A percentile compares a stretch with the other conserved stretches of the same genome.
Conservation (phyloP, 306 rosid genomes). For the Albizia julibrissin region DNA sequence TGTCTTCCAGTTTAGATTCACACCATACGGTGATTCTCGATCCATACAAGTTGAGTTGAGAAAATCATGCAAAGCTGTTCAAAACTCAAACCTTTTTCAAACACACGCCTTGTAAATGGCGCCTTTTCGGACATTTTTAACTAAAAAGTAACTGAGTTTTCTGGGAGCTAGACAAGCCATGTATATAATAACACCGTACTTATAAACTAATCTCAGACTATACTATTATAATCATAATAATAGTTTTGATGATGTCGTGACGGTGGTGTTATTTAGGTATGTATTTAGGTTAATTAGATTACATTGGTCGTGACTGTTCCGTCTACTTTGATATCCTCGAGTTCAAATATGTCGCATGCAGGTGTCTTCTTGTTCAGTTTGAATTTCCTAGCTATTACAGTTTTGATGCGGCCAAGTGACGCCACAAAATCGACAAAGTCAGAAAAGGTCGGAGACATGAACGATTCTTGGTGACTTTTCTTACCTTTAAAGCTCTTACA, state of each 20-base stretch:
- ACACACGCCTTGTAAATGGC: not conserved
- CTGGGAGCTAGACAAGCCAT: not conserved
- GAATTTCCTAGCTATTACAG: not conserved
- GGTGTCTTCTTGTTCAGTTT: not conserved
- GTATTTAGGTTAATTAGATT: not conserved
- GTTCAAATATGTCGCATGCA: not conserved
- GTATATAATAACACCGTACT: not conserved
- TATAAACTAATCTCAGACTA: not conserved
- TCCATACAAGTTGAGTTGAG: not conserved
- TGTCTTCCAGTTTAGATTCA: not conserved
- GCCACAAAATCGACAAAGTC: not conserved
- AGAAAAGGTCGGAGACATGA: not conserved
- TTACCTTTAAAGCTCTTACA: not conserved
- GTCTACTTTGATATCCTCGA: conserved; percentile 22
- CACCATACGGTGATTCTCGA: not conserved
- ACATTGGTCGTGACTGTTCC: conserved; percentile 9
- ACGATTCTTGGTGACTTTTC: conserved; percentile 8
- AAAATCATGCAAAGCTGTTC: not conserved
- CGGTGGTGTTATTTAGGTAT: not conserved
- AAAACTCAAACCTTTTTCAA: not conserved
- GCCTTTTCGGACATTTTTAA: not conserved
- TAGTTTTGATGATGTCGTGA: not conserved
- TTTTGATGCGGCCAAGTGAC: not conserved
- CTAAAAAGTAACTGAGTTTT: not conserved
- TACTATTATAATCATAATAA: not conserved